These are phyloP conservation scores for Malassezia japonica DNA, from an alignment of 1,284 basidiomycete species.

Conservation along the genomic window DNA sequence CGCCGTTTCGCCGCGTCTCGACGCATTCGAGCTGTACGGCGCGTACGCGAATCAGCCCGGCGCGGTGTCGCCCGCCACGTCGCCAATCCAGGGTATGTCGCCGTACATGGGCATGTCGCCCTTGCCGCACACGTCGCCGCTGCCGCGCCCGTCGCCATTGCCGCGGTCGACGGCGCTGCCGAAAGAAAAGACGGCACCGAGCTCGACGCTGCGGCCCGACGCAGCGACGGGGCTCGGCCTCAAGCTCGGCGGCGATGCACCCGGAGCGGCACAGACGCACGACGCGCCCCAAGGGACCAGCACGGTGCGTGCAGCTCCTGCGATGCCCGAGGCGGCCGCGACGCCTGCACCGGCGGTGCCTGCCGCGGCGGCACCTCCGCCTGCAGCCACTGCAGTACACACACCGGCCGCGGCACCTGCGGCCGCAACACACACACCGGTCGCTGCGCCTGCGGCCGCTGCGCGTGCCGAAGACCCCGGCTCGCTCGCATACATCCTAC, in stretches of 20 bases:
- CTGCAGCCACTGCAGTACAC: no score
- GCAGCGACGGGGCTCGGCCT: no score
- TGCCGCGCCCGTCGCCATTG: background rate
- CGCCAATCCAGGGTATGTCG: background rate
- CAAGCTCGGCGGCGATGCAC: no score
- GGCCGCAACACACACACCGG: background rate
- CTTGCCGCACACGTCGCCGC: background rate
- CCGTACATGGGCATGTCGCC: slow-evolving; percentile 2
- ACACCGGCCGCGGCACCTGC: background rate
- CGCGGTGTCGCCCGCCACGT: background rate
- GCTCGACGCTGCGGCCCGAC: no score
- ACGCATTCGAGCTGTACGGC: slow-evolving; percentile 9
- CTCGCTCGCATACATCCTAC: background rate
- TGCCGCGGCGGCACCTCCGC: no score
- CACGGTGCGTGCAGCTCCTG: no score
- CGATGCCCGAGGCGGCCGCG: no score
- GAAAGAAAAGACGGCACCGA: no score
- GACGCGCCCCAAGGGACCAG: no score
- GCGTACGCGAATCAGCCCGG: slow-evolving; percentile 1
- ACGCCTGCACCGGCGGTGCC: no score
- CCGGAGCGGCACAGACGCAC: no score
- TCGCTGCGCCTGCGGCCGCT: background rate
- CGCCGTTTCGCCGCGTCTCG: slow-evolving; percentile 9
- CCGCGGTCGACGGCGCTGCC: background rate
- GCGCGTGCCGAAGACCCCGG: background rate